Percentiles rank a stretch among this genome's conserved stretches.
Conservation (phyloP, 768 basidiomycete genomes). For the Mrakia blollopis region DNA sequence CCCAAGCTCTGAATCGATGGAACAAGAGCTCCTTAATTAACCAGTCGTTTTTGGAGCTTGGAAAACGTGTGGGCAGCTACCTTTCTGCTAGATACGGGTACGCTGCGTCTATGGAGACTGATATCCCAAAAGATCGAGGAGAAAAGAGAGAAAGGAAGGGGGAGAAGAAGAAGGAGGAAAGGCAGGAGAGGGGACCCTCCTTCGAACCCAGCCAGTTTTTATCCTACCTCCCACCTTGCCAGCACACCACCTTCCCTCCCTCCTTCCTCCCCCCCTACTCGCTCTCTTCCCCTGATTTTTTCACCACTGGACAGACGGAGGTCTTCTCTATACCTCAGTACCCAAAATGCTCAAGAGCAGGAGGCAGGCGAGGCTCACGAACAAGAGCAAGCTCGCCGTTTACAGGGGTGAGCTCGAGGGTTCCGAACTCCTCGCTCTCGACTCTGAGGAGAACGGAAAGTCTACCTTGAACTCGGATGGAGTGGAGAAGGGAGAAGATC, state of each 20-base stretch:
- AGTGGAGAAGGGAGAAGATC: slow-evolving; percentile 33
- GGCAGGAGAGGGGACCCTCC: background rate
- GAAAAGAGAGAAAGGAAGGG: too few species aligned
- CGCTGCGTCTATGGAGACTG: too few species aligned
- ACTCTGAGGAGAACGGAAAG: slow-evolving; percentile 24
- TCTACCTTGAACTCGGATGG: slow-evolving; percentile 31
- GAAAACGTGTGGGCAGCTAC: too few species aligned
- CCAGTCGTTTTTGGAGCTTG: too few species aligned
- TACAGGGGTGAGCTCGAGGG: slow-evolving; percentile 26
- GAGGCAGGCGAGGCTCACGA: slow-evolving; percentile 31
- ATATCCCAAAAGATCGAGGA: too few species aligned
- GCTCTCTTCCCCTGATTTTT: background rate
- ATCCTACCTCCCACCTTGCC: background rate
- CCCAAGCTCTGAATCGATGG: too few species aligned
- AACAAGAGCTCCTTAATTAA: too few species aligned
- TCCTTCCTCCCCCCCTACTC: background rate
- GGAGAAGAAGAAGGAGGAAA: background rate
- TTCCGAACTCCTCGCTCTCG: slow-evolving; percentile 25
- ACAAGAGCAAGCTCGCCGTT: slow-evolving; percentile 29
- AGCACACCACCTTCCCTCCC: background rate
- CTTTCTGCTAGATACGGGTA: too few species aligned
- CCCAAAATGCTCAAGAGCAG: slow-evolving; percentile 28
- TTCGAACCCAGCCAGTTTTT: background rate
- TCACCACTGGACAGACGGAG: background rate
- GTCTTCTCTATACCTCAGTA: background rate